Conservation (phyloP, 768 basidiomycete species). For the Imleria badia region DNA sequence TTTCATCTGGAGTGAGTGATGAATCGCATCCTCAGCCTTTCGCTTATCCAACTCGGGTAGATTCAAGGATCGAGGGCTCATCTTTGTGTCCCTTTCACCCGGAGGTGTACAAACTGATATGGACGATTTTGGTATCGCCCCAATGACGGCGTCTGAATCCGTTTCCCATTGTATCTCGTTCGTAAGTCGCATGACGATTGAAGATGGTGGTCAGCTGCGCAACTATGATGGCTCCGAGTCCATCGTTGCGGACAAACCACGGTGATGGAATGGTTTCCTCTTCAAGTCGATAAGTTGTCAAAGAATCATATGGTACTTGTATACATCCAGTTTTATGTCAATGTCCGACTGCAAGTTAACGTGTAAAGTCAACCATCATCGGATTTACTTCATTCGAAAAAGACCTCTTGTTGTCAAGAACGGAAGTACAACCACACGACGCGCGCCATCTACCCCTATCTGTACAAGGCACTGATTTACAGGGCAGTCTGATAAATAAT, state of each 20-base stretch:
- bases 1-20: conserved; percentile 4
- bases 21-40: background rate
- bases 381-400: too few species aligned
- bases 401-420: background rate
- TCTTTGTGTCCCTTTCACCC: conserved; percentile 5
- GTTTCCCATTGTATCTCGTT: conserved; percentile 2
- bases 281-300: too few species aligned
- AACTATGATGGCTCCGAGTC: conserved; percentile 5
- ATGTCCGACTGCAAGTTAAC: too few species aligned
- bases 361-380: too few species aligned
- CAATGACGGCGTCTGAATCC: conserved; percentile 3
- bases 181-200: conserved; percentile 1
- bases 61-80: conserved; percentile 1
- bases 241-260: conserved; percentile 3
- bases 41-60: background rate
- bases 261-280: background rate
- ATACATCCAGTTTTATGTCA: too few species aligned
- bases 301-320: too few species aligned
- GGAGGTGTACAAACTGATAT: conserved; percentile 7
- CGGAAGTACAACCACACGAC: background rate
- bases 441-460: background rate
- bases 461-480: background rate
- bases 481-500: background rate
- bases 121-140: conserved; percentile 7
- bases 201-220: conserved; percentile 4